Evolutionary conservation across 2,329 filamentous ascomycete genomes (phyloP).

Genomic region (Byssothecium circinans): DNA sequence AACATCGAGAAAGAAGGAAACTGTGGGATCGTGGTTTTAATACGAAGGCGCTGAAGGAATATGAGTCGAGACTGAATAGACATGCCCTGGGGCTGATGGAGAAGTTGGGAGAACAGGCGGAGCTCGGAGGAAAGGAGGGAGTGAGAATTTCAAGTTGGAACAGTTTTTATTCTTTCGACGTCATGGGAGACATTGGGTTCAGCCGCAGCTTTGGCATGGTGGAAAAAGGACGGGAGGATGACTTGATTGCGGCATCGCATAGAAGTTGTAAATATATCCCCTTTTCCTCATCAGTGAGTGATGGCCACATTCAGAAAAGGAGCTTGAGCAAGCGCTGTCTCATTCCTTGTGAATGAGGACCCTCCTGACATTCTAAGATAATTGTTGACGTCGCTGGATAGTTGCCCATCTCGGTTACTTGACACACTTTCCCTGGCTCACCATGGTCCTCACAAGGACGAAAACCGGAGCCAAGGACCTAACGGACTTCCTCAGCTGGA

Average conservation of each 20-base stretch:
- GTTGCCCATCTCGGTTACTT: too few species aligned
- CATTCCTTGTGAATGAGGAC: too few species aligned
- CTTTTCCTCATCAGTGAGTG: slow-evolving; percentile 19
- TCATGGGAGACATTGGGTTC: slow-evolving; percentile 53
- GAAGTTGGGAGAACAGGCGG: slow-evolving; percentile 23
- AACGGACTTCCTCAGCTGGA: slow-evolving; percentile 28
- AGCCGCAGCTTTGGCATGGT: slow-evolving; percentile 46
- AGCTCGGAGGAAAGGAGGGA: slow-evolving; percentile 3
- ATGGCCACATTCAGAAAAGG: too few species aligned
- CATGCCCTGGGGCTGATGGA: slow-evolving; percentile 30
- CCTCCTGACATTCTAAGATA: too few species aligned
- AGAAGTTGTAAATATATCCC: slow-evolving; percentile 18
- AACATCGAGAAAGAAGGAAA: slow-evolving; percentile 34
- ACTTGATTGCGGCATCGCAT: slow-evolving; percentile 31
- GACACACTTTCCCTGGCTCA: too few species aligned
- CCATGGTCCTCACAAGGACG: too few species aligned
- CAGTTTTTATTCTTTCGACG: slow-evolving; percentile 51
- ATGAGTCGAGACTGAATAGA: slow-evolving; percentile 38
- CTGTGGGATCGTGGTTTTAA: slow-evolving; percentile 40
- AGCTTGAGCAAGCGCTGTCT: too few species aligned
- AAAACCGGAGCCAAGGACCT: slow-evolving; percentile 22
- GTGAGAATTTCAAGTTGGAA: slow-evolving; percentile 37
- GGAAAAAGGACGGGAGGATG: slow-evolving; percentile 31
- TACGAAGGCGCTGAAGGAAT: slow-evolving; percentile 37
- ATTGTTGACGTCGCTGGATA: too few species aligned